Percentiles rank a stretch among this genome's conserved stretches.
These are phyloP conservation scores for Suillus luteus DNA, from an alignment of 768 basidiomycete genomes.

Conservation along the genomic window DNA sequence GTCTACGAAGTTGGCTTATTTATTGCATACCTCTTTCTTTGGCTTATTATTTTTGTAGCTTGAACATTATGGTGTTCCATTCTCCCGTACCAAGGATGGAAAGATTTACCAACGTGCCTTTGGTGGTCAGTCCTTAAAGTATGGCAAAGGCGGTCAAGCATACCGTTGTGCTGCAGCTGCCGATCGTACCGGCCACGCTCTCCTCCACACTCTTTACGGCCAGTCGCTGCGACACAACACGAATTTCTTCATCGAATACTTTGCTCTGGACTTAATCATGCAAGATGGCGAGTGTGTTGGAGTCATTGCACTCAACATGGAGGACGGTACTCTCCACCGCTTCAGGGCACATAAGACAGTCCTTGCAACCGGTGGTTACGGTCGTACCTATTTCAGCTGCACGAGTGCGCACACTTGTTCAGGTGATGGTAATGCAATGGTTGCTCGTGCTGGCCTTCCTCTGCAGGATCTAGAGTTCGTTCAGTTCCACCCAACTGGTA, in stretches of 20 bases:
- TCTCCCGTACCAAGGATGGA: slow-evolving; percentile 97
- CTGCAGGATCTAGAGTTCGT: slow-evolving; percentile 98
- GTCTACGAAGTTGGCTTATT: slow-evolving; percentile 75
- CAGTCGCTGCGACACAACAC: slow-evolving; percentile 99
- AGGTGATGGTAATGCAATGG: slow-evolving; percentile 99
- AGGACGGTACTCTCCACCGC: slow-evolving; percentile 97
- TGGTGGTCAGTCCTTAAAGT: slow-evolving; percentile 96
- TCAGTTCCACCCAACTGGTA: slow-evolving; percentile 99
- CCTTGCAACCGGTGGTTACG: slow-evolving; percentile 97
- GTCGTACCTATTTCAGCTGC: slow-evolving; percentile 97
- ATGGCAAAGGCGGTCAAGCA: slow-evolving; percentile 97
- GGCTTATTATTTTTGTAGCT: slow-evolving; percentile 53
- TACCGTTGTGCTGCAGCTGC: slow-evolving; percentile 99
- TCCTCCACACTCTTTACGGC: slow-evolving; percentile 98
- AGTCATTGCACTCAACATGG: slow-evolving; percentile 99
- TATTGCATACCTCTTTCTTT: slow-evolving; percentile 1
- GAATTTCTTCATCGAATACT: slow-evolving; percentile 99
- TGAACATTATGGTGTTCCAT: slow-evolving; percentile 98
- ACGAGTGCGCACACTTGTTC: slow-evolving; percentile 99
- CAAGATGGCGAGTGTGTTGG: slow-evolving; percentile 98
- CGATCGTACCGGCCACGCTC: slow-evolving; percentile 97
- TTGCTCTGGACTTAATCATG: slow-evolving; percentile 99
- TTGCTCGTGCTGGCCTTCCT: slow-evolving; percentile 92
- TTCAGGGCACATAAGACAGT: slow-evolving; percentile 99
- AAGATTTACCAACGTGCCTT: slow-evolving; percentile 99